A percentile compares a stretch with the other conserved stretches of the same genome.
phyloP scores from a whole-genome alignment of 2,329 filamentous ascomycete genomes.

The Myriosclerotinia duriaeana region DNA sequence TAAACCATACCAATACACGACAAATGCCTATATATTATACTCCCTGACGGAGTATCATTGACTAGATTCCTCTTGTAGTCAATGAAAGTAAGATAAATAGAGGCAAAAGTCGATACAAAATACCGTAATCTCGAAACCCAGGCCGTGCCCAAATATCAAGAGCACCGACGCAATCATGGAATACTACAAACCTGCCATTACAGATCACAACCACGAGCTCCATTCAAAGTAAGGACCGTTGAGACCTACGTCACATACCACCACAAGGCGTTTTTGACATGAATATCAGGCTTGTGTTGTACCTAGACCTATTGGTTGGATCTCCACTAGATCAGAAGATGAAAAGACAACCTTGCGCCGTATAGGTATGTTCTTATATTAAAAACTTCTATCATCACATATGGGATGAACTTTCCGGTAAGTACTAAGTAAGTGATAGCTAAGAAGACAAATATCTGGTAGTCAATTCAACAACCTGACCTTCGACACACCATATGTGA shows the following conservation, averaged over 20 bases:
- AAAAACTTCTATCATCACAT: neutral
- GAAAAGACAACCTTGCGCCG: slow-evolving; percentile 57
- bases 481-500: slow-evolving; percentile 62
- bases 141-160: neutral
- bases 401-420: neutral
- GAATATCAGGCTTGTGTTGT: slow-evolving; percentile 52
- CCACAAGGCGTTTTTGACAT: neutral
- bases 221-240: slow-evolving; percentile 23
- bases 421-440: neutral
- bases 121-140: neutral
- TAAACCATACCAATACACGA: neutral
- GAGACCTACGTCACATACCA: neutral
- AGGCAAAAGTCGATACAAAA: neutral
- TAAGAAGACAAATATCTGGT: neutral
- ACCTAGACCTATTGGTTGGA: slow-evolving; percentile 63
- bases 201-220: slow-evolving; percentile 22
- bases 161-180: neutral
- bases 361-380: slow-evolving; percentile 41
- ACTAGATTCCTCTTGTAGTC: neutral
- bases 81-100: neutral
- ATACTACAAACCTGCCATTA: slow-evolving; percentile 16
- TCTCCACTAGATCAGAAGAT: slow-evolving; percentile 52
- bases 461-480: slow-evolving; percentile 62
- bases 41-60: neutral
- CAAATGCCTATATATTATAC: neutral